A percentile compares a stretch with the other conserved stretches of the same genome.
Conservation (phyloP, 2,329 filamentous ascomycete genomes). For the Sarocladium strictum region DNA sequence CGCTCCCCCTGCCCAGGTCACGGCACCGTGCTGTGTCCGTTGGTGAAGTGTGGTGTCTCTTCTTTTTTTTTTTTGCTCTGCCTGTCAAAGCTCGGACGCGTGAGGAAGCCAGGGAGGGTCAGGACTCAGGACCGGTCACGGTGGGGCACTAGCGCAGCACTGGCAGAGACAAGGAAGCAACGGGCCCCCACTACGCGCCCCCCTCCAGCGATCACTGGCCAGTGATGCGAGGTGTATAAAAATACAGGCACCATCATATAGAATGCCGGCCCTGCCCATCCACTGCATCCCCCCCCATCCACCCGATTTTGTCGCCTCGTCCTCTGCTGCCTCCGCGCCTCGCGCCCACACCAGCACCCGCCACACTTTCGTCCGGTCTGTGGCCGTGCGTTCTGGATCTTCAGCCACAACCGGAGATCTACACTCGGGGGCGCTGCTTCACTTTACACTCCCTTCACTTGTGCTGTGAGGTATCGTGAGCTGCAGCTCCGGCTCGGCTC, state of each 20-base stretch:
- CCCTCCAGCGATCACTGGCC: slow-evolving; percentile 7
- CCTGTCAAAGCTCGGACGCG: too few species aligned
- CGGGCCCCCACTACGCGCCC: neutral
- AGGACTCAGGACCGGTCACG: neutral
- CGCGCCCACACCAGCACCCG: neutral
- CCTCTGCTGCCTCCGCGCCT: neutral
- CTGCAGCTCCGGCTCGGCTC: neutral
- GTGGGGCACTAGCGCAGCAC: neutral
- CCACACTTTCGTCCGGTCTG: neutral
- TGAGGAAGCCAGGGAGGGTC: neutral
- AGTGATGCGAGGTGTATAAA: slow-evolving; percentile 31
- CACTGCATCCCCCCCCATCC: slow-evolving; percentile 19
- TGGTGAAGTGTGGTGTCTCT: neutral
- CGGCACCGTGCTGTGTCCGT: neutral
- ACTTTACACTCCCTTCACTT: neutral
- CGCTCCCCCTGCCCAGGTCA: too few species aligned
- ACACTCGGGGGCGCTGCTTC: neutral
- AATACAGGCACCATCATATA: slow-evolving; percentile 38
- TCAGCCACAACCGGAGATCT: neutral
- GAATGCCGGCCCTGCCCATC: slow-evolving; percentile 35
- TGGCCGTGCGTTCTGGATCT: neutral
- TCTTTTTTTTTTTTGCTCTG: too few species aligned
- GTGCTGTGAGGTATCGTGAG: neutral
- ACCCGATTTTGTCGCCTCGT: slow-evolving; percentile 29
- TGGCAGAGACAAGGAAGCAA: slow-evolving; percentile 7